Evolutionary conservation across 108 stramenopile genomes (phyloP), one percentile per base, ranked within the genome.

Genomic region (Cylindrotheca fusiformis): DNA sequence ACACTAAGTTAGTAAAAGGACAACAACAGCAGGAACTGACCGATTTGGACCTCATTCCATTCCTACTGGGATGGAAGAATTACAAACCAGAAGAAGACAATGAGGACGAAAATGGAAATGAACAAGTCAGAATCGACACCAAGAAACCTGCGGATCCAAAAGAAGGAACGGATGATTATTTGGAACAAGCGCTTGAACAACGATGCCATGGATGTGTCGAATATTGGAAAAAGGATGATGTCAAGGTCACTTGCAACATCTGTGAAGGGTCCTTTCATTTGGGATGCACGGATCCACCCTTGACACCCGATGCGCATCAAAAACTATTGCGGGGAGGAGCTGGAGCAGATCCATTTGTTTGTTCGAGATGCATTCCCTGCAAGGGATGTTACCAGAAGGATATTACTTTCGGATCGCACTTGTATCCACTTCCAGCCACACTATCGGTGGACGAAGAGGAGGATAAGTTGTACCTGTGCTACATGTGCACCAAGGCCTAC

Each of bases 381-480:
- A 64, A 54, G 0, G 85, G 85, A 4, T 86, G 85, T 48, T 73
- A 74, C 32, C 77, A 86, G 50, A 54, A 58, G 18, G 85, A 86
- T 52, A 62, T 80, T 31, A 54, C 52, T 6, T 86, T 82, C 70
- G 85, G 85, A 21, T 52, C 52, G 25, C 75, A 78, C 33, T 32
- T 51, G 12, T 50, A 68, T 2, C 25, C 74, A 23, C 17, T 64
- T 4, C 78, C 85, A 10, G 36, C 63, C 3, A 60, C 76, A 24
- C 58, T 82, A 48, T 61, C 69, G 18, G 73, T 78, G 49, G 62
- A 52, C 8, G 55, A 58, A 25, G 62, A 44, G 12, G 62, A 71
- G 32, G 72, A 73, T 31, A 32, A 53, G 18, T 32, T 83, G 21
- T 36, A 72, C 32, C 62, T 87, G 20, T 89, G 87, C 55, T 65